These are phyloP conservation scores for Wickerhamomyces silvicola DNA, from an alignment of 805 yeast species.

Conservation along the genomic window DNA sequence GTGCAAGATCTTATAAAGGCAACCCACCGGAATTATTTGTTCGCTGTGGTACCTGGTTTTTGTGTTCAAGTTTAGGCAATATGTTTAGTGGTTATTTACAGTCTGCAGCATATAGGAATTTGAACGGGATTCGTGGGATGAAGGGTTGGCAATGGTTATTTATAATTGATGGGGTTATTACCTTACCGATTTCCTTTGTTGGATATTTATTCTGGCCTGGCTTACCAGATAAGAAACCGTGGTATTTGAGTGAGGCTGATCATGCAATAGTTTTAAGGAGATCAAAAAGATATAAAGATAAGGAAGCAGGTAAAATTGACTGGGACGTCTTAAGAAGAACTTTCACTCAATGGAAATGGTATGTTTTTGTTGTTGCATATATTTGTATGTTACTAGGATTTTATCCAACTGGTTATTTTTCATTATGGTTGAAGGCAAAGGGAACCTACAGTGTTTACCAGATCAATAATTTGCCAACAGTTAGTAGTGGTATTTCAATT, in stretches of 20 bases:
- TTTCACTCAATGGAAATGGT: conserved; percentile 43
- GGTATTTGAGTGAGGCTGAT: conserved; percentile 4
- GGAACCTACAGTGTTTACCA: conserved; percentile 24
- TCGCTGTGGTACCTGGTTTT: conserved; percentile 42
- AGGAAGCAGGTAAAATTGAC: neutral
- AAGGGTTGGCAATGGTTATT: conserved; percentile 63
- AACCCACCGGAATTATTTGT: conserved; percentile 25
- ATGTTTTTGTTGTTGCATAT: conserved; percentile 43
- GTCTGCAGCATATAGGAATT: conserved; percentile 11
- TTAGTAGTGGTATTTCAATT: neutral
- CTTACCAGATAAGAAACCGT: neutral
- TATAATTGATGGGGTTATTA: conserved; percentile 48
- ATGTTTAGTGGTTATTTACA: conserved; percentile 32
- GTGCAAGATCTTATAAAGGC: conserved; percentile 40
- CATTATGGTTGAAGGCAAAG: conserved; percentile 41
- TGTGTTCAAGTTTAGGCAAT: conserved; percentile 46
- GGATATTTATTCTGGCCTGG: conserved; percentile 43
- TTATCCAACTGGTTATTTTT: conserved; percentile 42
- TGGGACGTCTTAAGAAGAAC: neutral
- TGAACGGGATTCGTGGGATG: conserved; percentile 36
- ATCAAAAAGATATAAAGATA: neutral
- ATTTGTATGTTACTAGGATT: conserved; percentile 54
- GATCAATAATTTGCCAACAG: too few species aligned
- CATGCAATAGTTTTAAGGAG: neutral
- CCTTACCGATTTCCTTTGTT: conserved; percentile 45